Percentiles rank a stretch among this genome's conserved stretches.
These are phyloP conservation scores for Hanseniaspora taiwanica DNA, from an alignment of 805 yeast species.

Conservation along the genomic window DNA sequence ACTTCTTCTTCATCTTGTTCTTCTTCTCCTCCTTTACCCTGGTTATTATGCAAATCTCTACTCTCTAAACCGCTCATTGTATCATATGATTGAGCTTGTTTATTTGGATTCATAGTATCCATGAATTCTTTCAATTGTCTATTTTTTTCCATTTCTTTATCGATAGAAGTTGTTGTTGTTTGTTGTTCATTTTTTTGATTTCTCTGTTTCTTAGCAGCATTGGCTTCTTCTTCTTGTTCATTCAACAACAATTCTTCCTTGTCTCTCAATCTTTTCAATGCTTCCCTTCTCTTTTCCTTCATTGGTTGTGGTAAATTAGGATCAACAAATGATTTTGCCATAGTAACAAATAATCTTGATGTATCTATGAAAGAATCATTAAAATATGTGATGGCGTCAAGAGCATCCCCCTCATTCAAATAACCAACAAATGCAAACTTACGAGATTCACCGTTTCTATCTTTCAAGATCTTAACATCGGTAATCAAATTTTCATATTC, in stretches of 20 bases:
- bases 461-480: conserved; percentile 76
- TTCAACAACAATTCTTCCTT: conserved; percentile 35
- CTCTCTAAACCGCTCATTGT: conserved; percentile 37
- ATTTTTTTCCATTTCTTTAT: conserved; percentile 48
- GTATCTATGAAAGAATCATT: conserved; percentile 75
- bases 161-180: conserved; percentile 26
- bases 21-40: conserved; percentile 20
- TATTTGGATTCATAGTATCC: conserved; percentile 68
- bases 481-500: conserved; percentile 51
- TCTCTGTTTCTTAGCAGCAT: conserved; percentile 26
- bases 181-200: conserved; percentile 15
- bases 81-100: conserved; percentile 42
- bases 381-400: conserved; percentile 60
- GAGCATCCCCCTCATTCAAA: conserved; percentile 61
- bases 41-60: conserved; percentile 6
- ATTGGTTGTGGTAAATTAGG: conserved; percentile 61
- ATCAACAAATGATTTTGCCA: conserved; percentile 80
- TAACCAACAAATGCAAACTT: conserved; percentile 90
- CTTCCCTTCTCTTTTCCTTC: conserved; percentile 42
- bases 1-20: conserved; percentile 23
- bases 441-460: conserved; percentile 75
- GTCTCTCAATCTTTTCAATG: conserved; percentile 30
- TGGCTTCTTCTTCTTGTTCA: conserved; percentile 27
- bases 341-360: conserved; percentile 58
- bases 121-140: conserved; percentile 67